Evolutionary conservation across 1,139 yeast species (phyloP), one percentile per base, ranked within the genome.

Genomic region (Candida tropicalis): DNA sequence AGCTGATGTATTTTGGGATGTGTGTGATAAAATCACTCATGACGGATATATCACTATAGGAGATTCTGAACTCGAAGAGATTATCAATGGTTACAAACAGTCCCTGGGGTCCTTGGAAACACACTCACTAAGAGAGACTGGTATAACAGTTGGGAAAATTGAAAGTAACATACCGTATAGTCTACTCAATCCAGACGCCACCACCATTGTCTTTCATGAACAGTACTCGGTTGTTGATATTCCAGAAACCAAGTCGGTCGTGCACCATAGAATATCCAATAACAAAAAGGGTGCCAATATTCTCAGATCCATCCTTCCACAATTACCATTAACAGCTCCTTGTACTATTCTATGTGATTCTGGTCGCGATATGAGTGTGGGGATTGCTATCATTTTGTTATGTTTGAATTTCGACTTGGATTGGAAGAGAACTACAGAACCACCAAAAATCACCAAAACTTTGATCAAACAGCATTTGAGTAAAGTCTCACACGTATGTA

Each of bases 301-400:
- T 42, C 65, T 86, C 11, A 63, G 87, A 29, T 59, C 59, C 0
- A 42, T 62, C 1, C 58, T 82, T 2, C 78, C 82, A 0, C 42
- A 53, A 5, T n/a, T 35, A 9, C n/a, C 13, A 24, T 8, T 15
- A 8, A 16, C 8, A 3, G 57, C 81, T 0, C 44, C 44, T 2
- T 50, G 67, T 0, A 50, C 83, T 13, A 57, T 87, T 0, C 56
- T 84, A 4, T 84, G 95, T 54, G 85, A 82, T 31, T 66, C 79
- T 0, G 93, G 89, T 0, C 68, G 72, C 2, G 96, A 88, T 54
- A 59, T 87, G 28, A 75, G 89, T 4, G 74, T 81, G 3, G 89
- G 87, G 0, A 70, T 84, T 0, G 73, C 79, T 0, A 60, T 88
- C 3, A 66, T 77, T 7, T 55, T 82, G 2, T 61, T 85, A 11